phyloP scores from a whole-genome alignment of 192 early-diverging fungal species.

The Lobosporangium transversale region DNA sequence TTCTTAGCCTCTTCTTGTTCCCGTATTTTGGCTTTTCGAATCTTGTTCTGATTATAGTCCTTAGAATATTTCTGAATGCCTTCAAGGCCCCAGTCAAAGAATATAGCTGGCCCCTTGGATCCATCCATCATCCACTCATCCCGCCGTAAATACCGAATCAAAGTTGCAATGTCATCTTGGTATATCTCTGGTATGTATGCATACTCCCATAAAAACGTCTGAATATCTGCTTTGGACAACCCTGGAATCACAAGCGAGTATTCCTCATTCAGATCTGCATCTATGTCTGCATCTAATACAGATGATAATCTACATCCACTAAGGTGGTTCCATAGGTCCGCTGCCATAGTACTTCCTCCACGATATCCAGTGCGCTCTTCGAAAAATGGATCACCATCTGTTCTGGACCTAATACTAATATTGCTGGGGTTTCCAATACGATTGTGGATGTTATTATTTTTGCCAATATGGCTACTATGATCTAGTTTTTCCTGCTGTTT shows the following conservation, averaged over 20 bases:
- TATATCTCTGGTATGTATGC: constrained; percentile 39
- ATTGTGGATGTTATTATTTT: not conserved
- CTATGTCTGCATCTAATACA: constrained; percentile 7
- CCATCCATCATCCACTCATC: constrained; percentile 51
- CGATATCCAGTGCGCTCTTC: not conserved
- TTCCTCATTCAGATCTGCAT: constrained; percentile 43
- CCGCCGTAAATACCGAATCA: constrained; percentile 39
- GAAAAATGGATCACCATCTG: not conserved
- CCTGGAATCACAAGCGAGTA: constrained; percentile 37
- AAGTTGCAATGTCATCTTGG: constrained; percentile 47
- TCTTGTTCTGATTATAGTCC: constrained; percentile 45
- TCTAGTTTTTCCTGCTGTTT: not conserved
- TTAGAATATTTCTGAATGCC: constrained; percentile 42
- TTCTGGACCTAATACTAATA: not conserved
- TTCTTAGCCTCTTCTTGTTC: constrained; percentile 39
- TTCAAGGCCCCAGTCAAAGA: constrained; percentile 45
- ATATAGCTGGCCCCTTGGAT: constrained; percentile 30
- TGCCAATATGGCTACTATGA: not conserved
- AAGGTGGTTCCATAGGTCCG: constrained; percentile 19
- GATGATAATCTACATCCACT: constrained; percentile 8
- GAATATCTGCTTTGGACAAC: constrained; percentile 43
- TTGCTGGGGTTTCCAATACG: not conserved
- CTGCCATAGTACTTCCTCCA: constrained; percentile 4
- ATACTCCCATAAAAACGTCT: constrained; percentile 51
- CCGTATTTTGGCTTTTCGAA: constrained; percentile 26